Percentiles rank a stretch among this genome's conserved stretches.
These are phyloP conservation scores for Mucor saturninus DNA, from an alignment of 371 early-diverging fungal species.

Conservation along the genomic window DNA sequence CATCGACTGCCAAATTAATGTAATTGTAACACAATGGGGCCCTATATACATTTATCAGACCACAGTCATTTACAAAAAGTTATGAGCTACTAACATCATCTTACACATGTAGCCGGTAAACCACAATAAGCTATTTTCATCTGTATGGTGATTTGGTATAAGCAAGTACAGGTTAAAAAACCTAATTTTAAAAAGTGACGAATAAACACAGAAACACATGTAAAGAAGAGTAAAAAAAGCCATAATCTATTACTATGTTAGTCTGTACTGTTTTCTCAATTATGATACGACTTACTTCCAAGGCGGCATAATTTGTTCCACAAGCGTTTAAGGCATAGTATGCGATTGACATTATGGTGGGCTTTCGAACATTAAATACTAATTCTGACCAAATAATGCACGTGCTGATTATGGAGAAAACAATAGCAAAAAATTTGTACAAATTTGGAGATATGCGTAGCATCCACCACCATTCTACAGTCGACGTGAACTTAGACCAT, in stretches of 20 bases:
- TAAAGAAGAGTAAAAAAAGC: conserved; percentile 81
- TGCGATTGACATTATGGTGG: conserved; percentile 61
- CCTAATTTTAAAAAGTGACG: conserved; percentile 84
- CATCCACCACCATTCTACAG: conserved; percentile 84
- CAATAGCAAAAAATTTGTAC: conserved; percentile 60
- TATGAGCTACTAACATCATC: conserved; percentile 58
- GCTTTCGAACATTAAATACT: conserved; percentile 72
- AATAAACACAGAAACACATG: conserved; percentile 93
- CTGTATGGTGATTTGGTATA: conserved; percentile 90
- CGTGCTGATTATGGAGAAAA: conserved; percentile 67
- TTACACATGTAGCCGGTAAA: conserved; percentile 90
- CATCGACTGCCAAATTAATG: conserved; percentile 65
- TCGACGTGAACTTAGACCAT: conserved; percentile 13
- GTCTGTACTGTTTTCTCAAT: background rate
- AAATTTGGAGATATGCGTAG: conserved; percentile 70
- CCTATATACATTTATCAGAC: conserved; percentile 28
- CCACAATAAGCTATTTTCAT: conserved; percentile 86
- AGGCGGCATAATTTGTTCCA: conserved; percentile 58
- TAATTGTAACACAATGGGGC: conserved; percentile 96
- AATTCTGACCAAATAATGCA: conserved; percentile 92
- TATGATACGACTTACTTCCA: conserved; percentile 49
- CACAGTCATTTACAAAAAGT: background rate
- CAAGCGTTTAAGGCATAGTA: conserved; percentile 48
- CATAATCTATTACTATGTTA: conserved; percentile 55
- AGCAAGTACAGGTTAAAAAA: conserved; percentile 85